phyloP scores from a whole-genome alignment of 2,329 filamentous ascomycete species.

The Arthrinium phaeospermum region DNA sequence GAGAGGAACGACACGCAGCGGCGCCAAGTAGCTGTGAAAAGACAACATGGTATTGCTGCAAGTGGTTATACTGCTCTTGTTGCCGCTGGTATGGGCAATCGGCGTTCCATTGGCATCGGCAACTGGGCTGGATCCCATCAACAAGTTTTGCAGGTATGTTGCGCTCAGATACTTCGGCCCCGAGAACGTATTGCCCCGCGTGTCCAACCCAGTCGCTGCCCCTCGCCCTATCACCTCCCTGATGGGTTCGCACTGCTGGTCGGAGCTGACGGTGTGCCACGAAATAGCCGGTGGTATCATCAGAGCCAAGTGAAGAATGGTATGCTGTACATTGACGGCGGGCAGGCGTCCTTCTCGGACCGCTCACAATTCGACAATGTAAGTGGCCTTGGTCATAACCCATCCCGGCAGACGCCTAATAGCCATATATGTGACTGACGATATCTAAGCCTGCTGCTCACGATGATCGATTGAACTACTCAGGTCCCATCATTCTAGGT shows the following conservation, averaged over 20 bases:
- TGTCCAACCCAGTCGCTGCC: too few relatives aligned
- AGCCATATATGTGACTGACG: neutral
- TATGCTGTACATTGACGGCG: slow-evolving; percentile 24
- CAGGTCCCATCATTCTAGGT: slow-evolving; percentile 19
- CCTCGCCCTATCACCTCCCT: neutral
- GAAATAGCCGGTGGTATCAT: slow-evolving; percentile 21
- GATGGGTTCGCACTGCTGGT: neutral
- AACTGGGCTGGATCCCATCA: slow-evolving; percentile 5
- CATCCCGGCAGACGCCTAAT: too few relatives aligned
- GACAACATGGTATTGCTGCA: neutral
- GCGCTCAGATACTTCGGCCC: neutral
- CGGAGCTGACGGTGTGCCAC: neutral
- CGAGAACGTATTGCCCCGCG: neutral
- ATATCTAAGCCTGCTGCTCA: slow-evolving; percentile 7
- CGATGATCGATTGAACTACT: slow-evolving; percentile 15
- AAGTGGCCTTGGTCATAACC: neutral
- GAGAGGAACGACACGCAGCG: neutral
- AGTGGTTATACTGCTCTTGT: neutral
- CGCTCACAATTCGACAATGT: slow-evolving; percentile 5
- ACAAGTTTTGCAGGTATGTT: slow-evolving; percentile 14
- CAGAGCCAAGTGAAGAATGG: slow-evolving; percentile 23
- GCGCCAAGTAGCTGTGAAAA: neutral
- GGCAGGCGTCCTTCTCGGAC: slow-evolving; percentile 18
- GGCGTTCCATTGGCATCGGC: neutral
- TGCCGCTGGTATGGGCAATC: neutral